Evolutionary conservation across 2,329 filamentous ascomycete species (phyloP), one percentile per base, ranked within the genome.

Genomic region (Exophiala xenobiotica): DNA sequence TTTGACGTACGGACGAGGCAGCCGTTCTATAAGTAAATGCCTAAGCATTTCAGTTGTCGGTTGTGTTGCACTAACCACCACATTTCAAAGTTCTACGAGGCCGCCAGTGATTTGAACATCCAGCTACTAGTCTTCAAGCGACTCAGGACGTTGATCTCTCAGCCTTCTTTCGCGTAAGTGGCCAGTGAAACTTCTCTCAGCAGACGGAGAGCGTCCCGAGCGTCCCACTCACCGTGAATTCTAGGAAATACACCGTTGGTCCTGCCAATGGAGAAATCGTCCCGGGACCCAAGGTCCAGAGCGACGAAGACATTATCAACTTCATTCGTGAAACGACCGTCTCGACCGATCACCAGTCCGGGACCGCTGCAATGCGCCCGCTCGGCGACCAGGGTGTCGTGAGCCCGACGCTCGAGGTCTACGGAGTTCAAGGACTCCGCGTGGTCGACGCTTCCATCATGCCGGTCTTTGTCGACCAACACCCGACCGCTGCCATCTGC

Each of bases 301-400:
- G 61, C 38, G 60, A 58, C 46, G 61, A 61, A 18, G 54, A 53
- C 8, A 62, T 65, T 29, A 50, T 63, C 23, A 43, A 54, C 22
- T 65, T 57, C 26, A 60, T 61, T 50, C 51, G 54, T 33, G 46
- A 43, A 12, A 60, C 42, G 22, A 49, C 52, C 20, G 49, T 58
- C 26, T 49, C 49, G 16, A 54, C 51, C 39, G 48, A 42, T 20
- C 68, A 73, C 38, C 63, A 63, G 1, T 46, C 57, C 2, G 65
- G 64, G 0, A 67, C 68, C 0, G 65, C 63, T 29, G 63, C 63
- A 4, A 73, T 73, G 69, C 58, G 62, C 35, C 60, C 63, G 7
- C 55, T 45, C 4, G 61, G 64, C 14, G 41, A 49, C 2, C 65
- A 64, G 3, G 67, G 67, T 0, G 68, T 70, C 2, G 64, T 72